These are phyloP conservation scores for Taphrina confusa DNA, from an alignment of 1,139 yeast genomes.

Conservation along the genomic window DNA sequence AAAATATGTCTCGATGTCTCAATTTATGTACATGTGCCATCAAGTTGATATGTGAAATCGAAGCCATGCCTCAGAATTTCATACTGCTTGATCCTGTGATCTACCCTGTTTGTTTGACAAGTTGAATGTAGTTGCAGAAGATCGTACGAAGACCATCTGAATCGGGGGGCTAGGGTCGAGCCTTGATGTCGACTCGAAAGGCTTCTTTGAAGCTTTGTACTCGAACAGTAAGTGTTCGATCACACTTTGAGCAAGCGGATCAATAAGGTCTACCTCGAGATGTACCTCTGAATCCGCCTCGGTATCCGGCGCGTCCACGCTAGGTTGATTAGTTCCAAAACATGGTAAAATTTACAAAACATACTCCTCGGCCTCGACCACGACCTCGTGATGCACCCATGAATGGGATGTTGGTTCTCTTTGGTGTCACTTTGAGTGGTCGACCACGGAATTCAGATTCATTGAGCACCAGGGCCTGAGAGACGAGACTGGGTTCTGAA, in stretches of 20 bases:
- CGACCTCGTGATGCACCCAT: slow-evolving; percentile 51
- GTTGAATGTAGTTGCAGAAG: too few relatives aligned
- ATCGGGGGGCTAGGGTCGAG: too few relatives aligned
- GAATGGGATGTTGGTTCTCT: slow-evolving; percentile 81
- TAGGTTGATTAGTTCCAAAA: slow-evolving; percentile 54
- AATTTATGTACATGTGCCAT: too few relatives aligned
- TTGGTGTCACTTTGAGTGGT: slow-evolving; percentile 67
- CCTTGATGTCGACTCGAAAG: too few relatives aligned
- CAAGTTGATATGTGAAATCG: too few relatives aligned
- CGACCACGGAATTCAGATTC: slow-evolving; percentile 69
- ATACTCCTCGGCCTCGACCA: slow-evolving; percentile 53
- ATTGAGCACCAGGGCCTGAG: slow-evolving; percentile 65
- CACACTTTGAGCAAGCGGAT: neutral
- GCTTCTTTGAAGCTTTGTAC: too few relatives aligned
- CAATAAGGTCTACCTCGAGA: slow-evolving; percentile 43
- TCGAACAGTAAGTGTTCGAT: too few relatives aligned
- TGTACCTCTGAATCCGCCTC: slow-evolving; percentile 53
- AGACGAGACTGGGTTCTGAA: slow-evolving; percentile 62
- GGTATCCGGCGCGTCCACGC: slow-evolving; percentile 54
- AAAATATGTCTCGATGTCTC: too few relatives aligned
- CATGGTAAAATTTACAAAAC: slow-evolving; percentile 54
- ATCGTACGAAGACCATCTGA: too few relatives aligned
- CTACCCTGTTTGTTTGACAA: too few relatives aligned
- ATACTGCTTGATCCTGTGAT: too few relatives aligned
- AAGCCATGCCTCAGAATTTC: too few relatives aligned